phyloP scores from a whole-genome alignment of 108 stramenopile species.

The Nitzschia palea region DNA sequence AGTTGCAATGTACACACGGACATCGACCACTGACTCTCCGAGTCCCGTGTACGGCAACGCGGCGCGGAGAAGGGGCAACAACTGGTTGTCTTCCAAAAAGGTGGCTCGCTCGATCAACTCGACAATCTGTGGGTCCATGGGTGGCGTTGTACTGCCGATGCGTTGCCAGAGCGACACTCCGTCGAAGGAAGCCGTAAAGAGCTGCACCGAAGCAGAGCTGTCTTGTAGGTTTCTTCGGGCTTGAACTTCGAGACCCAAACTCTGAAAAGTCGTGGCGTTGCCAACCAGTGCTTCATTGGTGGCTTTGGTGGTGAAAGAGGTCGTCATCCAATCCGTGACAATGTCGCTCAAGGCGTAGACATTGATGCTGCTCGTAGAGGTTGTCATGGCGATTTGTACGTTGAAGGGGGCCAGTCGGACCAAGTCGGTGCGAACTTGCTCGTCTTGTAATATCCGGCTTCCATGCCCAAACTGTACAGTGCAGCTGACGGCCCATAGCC shows the following conservation, averaged over 20 bases:
- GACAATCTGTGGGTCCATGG: constrained; percentile 30
- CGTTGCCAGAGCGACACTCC: constrained; percentile 36
- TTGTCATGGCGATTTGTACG: constrained; percentile 34
- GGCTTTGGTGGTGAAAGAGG: constrained; percentile 23
- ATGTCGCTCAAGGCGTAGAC: constrained; percentile 23
- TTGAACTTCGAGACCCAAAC: constrained; percentile 19
- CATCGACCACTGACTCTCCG: constrained; percentile 34
- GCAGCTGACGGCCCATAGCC: too few relatives aligned
- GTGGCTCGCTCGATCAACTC: constrained; percentile 33
- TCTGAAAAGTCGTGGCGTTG: constrained; percentile 30
- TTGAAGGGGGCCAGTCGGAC: constrained; percentile 41
- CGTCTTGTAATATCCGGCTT: not conserved
- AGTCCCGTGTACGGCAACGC: constrained; percentile 13
- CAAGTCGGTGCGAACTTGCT: constrained; percentile 29
- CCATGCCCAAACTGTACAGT: not conserved
- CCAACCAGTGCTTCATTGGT: not conserved
- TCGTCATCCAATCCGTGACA: constrained; percentile 44
- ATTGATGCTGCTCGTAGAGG: not conserved
- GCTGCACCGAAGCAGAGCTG: not conserved
- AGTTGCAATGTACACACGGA: constrained; percentile 18
- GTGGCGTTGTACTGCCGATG: constrained; percentile 2
- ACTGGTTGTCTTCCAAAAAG: constrained; percentile 28
- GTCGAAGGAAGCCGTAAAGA: constrained; percentile 11
- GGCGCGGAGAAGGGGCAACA: constrained; percentile 16
- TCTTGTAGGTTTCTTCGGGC: constrained; percentile 16